Base-by-base conservation (phyloP, 169 alveolate genomes). In the Plasmodium chabaudi region DNA sequence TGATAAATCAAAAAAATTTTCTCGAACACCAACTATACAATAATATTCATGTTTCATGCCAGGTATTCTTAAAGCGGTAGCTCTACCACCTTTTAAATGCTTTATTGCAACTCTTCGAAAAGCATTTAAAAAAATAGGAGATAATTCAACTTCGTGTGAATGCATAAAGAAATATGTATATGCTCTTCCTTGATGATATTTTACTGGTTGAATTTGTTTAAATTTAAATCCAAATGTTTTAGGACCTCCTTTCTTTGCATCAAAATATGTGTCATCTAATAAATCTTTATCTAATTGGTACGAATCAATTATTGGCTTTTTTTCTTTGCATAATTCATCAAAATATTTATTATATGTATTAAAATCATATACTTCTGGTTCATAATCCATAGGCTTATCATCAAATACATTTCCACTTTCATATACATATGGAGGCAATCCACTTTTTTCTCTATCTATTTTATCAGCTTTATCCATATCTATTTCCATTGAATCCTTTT, bases 191-290 rank as follows among this genome's bases (percentile, higher is more conserved):
- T 93, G 90, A 68, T 95, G 97, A 49, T 94, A 93, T 19, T 94
- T 73, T 15, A 94, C 94, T 25, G 97, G 97, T 73, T 92, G 97
- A 39, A 95, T 92, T 70, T 95, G 97, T 87, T 95, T 94, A 75
- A 95, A 91, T 63, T 92, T 93, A 75, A 95, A 95, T 21, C 97
- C 97, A 77, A 93, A 93, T 57, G 95, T 94, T 75, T 94, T 94
- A 13, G 91, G 91, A 0, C 91, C 91, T 49, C 91, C 91, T 59
- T 70, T 84, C 59, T 70, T 84, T n/a, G 91, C 91, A 47, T 84
- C 91, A 70, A 57, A 84, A 84, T 84, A 84, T 25, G 82, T 69
- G 1, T 70, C 87, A 84, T 84, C 91, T 72, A 84, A 51, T 72
- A 57, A 63, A n/a, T 39, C 42, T 59, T 84, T 84, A 72, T 84